Percentiles rank a stretch among this genome's conserved stretches.
phyloP scores from a whole-genome alignment of 176 grass and related monocot genomes.

The Alloteropsis semialata region DNA sequence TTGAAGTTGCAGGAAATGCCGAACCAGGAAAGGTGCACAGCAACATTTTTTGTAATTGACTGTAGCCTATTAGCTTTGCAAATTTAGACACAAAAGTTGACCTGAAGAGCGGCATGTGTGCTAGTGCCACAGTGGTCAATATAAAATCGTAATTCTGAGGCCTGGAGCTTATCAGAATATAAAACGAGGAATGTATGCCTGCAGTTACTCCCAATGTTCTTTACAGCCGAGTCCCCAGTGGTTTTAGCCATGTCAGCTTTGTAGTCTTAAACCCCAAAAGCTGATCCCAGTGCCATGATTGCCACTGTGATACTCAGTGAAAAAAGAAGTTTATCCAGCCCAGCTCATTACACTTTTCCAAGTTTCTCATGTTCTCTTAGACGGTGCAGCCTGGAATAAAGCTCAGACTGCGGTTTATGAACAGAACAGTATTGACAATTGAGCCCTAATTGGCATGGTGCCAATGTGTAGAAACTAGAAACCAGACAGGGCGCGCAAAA shows the following conservation, averaged over 20 bases:
- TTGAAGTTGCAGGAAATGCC: not conserved
- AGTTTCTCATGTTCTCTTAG: not conserved
- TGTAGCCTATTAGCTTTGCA: not conserved
- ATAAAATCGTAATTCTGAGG: not conserved
- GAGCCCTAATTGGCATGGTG: conserved; percentile 4
- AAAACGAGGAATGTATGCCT: not conserved
- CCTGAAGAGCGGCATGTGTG: not conserved
- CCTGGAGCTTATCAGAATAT: not conserved
- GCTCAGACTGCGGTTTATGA: not conserved
- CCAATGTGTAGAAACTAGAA: not conserved
- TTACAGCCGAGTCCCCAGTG: not conserved
- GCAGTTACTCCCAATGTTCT: not conserved
- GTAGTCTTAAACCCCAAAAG: not conserved
- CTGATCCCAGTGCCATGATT: not conserved
- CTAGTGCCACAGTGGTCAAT: not conserved
- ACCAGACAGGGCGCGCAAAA: not conserved
- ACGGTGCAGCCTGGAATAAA: not conserved
- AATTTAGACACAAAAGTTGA: not conserved
- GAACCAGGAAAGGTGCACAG: not conserved
- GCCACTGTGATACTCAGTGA: not conserved
- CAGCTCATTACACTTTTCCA: not conserved
- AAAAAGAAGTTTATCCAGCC: conserved; percentile 9
- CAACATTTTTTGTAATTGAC: not conserved
- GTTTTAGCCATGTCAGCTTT: conserved; percentile 3
- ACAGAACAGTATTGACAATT: not conserved